These are phyloP conservation scores for Teunomyces pallodes DNA, from an alignment of 805 yeast species.

Conservation along the genomic window DNA sequence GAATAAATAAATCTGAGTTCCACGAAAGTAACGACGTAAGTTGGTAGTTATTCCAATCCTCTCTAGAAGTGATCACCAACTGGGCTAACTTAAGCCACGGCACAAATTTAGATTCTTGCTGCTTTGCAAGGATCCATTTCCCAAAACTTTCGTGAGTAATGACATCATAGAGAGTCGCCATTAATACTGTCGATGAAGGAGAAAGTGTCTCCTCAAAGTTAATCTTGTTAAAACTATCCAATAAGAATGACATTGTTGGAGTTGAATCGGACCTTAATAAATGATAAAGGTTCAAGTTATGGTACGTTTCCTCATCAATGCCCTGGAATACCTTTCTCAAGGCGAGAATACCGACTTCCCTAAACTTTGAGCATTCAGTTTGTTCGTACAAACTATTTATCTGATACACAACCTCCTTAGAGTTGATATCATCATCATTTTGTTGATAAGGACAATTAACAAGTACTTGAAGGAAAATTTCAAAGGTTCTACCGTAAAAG, in stretches of 20 bases:
- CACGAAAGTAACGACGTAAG: constrained; percentile 40
- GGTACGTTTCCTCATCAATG: constrained; percentile 4
- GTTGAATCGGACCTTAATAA: constrained; percentile 3
- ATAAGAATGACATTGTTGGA: constrained; percentile 5
- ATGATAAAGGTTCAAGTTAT: constrained; percentile 5
- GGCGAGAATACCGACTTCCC: neutral
- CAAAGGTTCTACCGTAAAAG: constrained; percentile 13
- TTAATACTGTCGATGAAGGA: neutral
- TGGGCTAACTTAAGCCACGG: constrained; percentile 27
- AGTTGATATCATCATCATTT: neutral
- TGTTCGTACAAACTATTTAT: neutral
- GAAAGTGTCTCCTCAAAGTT: constrained; percentile 4
- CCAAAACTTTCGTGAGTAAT: constrained; percentile 14
- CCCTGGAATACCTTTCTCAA: neutral
- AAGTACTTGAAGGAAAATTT: constrained; percentile 20
- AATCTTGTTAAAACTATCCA: constrained; percentile 4
- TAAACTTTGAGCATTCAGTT: neutral
- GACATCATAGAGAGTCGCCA: constrained; percentile 4
- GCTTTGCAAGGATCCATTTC: constrained; percentile 4
- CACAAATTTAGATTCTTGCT: constrained; percentile 2
- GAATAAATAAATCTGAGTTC: constrained; percentile 31
- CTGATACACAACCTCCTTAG: neutral
- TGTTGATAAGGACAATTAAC: constrained; percentile 17
- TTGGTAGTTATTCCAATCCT: constrained; percentile 40
- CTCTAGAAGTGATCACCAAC: constrained; percentile 35